phyloP scores from a whole-genome alignment of 768 basidiomycete species.

The Leccinum sublutescens region DNA sequence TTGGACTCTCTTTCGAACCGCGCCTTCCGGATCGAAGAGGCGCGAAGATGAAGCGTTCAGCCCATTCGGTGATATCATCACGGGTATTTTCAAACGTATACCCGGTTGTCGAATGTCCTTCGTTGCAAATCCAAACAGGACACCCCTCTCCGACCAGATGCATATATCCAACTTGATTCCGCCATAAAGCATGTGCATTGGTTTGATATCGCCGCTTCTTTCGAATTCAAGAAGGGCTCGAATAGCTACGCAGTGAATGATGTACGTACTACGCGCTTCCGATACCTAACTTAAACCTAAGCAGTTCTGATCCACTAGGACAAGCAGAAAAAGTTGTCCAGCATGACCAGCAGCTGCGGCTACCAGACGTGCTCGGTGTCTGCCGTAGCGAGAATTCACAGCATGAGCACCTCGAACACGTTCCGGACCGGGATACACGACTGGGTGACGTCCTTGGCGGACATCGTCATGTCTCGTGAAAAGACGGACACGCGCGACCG shows the following conservation, averaged over 20 bases:
- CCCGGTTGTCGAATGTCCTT: neutral
- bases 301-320: neutral
- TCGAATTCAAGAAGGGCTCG: neutral
- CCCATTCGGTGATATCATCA: neutral
- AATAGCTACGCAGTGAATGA: neutral
- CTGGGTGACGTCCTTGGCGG: neutral
- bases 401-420: conserved; percentile 9
- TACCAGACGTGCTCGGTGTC: neutral
- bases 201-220: neutral
- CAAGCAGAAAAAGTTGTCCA: neutral
- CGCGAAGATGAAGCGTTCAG: neutral
- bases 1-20: neutral
- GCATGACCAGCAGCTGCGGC: neutral
- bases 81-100: neutral
- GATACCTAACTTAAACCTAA: neutral
- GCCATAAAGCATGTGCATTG: neutral
- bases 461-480: neutral
- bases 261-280: neutral
- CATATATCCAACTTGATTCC: neutral
- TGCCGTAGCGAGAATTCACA: conserved; percentile 12
- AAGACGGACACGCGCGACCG: conserved; percentile 10
- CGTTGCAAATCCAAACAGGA: neutral
- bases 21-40: neutral
- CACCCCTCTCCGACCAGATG: neutral
- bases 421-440: neutral